These are phyloP conservation scores for Penicillium psychrosexuale DNA, from an alignment of 2,329 filamentous ascomycete species.

Conservation along the genomic window DNA sequence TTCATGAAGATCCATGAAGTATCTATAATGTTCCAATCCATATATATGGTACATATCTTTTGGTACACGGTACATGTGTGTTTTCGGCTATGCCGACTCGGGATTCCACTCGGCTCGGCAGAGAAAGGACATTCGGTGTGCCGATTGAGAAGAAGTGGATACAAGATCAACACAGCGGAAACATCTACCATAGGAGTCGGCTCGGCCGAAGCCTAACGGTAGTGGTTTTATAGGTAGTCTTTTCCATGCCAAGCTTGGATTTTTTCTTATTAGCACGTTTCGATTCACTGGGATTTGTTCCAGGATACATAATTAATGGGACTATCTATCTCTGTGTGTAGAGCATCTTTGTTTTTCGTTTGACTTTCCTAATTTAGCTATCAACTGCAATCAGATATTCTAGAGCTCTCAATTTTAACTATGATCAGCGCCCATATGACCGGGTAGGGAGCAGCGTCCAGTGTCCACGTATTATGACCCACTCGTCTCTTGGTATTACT, in stretches of 20 bases:
- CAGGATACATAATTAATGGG: slow-evolving; percentile 12
- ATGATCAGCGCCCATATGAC: slow-evolving; percentile 15
- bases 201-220: slow-evolving; percentile 19
- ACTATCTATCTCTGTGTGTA: background rate
- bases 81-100: slow-evolving; percentile 14
- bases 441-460: background rate
- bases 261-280: slow-evolving; percentile 13
- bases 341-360: background rate
- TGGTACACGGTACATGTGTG: background rate
- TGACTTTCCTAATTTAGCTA: background rate
- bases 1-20: background rate
- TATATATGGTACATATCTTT: background rate
- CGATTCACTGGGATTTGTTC: background rate
- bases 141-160: slow-evolving; percentile 22
- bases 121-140: slow-evolving; percentile 21
- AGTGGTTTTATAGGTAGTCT: slow-evolving; percentile 11
- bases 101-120: slow-evolving; percentile 13
- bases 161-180: slow-evolving; percentile 16
- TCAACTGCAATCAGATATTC: background rate
- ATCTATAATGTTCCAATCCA: no score
- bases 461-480: background rate
- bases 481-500: background rate
- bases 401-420: slow-evolving; percentile 7
- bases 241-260: background rate
- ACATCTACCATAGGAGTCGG: slow-evolving; percentile 19